Conservation (phyloP, 352 stramenopile species). For the Globisporangium mamillatum region DNA sequence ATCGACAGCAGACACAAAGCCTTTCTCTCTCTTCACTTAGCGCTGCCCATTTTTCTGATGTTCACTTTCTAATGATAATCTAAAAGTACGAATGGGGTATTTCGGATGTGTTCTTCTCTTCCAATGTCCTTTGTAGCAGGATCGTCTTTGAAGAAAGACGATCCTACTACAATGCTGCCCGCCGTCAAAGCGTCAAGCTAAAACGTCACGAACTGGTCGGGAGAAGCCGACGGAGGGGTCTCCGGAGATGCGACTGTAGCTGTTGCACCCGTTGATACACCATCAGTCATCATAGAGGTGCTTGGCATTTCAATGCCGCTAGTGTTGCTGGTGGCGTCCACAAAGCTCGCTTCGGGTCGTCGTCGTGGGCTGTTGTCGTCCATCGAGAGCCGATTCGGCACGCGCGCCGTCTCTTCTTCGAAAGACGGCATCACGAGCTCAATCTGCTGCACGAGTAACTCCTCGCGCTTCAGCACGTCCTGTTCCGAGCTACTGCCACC, state of each 20-base stretch:
- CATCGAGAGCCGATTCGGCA: conserved; percentile 5
- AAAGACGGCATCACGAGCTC: conserved; percentile 48
- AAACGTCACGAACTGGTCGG: neutral
- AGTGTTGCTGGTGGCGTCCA: neutral
- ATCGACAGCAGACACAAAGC: no score
- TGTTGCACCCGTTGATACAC: neutral
- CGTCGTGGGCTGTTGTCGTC: conserved; percentile 9
- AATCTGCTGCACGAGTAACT: conserved; percentile 47
- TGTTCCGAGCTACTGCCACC: conserved; percentile 1
- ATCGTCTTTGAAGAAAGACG: no score
- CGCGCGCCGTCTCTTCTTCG: conserved; percentile 40
- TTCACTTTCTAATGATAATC: neutral
- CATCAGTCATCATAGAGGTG: neutral
- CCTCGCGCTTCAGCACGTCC: conserved; percentile 17
- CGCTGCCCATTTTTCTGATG: neutral
- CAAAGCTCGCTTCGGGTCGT: conserved; percentile 6
- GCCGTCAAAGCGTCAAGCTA: neutral
- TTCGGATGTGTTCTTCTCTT: neutral
- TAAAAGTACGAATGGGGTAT: neutral
- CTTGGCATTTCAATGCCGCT: neutral
- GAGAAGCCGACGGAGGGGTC: neutral
- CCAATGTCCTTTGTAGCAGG: neutral
- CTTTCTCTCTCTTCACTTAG: neutral
- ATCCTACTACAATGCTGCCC: neutral
- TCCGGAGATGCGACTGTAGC: neutral